Evolutionary conservation across 1,139 yeast species (phyloP).

Genomic region (Pichiaceae sp.): DNA sequence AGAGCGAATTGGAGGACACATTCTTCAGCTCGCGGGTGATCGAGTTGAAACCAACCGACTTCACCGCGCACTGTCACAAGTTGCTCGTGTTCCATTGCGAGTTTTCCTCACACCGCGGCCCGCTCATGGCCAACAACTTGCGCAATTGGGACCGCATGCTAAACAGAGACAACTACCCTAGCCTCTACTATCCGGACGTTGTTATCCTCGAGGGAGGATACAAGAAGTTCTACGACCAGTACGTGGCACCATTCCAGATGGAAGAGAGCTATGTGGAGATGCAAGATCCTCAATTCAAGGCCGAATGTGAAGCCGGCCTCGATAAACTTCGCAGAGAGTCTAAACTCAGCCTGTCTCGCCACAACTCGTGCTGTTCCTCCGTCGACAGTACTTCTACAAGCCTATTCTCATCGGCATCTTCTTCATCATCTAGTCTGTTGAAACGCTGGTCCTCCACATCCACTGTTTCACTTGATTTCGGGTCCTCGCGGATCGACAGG

Average conservation of each 20-base stretch:
- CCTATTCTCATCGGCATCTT: constrained; percentile 7
- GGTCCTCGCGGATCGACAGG: constrained; percentile 8
- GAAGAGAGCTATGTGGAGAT: constrained; percentile 64
- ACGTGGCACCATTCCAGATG: constrained; percentile 39
- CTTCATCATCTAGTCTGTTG: constrained; percentile 1
- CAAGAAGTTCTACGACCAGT: constrained; percentile 58
- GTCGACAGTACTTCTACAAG: constrained; percentile 7
- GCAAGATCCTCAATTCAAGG: constrained; percentile 66
- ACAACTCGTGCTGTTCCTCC: constrained; percentile 9
- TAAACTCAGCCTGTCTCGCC: constrained; percentile 27
- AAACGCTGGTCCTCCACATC: constrained; percentile 1
- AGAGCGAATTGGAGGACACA: constrained; percentile 52
- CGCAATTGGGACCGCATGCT: constrained; percentile 73
- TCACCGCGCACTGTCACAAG: constrained; percentile 23
- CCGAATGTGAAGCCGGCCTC: constrained; percentile 65
- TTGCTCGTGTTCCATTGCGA: constrained; percentile 88
- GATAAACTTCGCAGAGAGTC: constrained; percentile 55
- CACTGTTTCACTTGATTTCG: constrained; percentile 9
- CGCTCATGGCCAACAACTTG: constrained; percentile 80
- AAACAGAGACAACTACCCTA: constrained; percentile 72
- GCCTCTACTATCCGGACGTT: constrained; percentile 77
- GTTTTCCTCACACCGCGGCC: constrained; percentile 87
- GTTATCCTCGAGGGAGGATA: constrained; percentile 89
- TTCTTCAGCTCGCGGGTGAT: constrained; percentile 26
- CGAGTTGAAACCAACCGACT: constrained; percentile 14